Base-by-base conservation (phyloP, 306 rosid species). In the Castanea crenata region DNA sequence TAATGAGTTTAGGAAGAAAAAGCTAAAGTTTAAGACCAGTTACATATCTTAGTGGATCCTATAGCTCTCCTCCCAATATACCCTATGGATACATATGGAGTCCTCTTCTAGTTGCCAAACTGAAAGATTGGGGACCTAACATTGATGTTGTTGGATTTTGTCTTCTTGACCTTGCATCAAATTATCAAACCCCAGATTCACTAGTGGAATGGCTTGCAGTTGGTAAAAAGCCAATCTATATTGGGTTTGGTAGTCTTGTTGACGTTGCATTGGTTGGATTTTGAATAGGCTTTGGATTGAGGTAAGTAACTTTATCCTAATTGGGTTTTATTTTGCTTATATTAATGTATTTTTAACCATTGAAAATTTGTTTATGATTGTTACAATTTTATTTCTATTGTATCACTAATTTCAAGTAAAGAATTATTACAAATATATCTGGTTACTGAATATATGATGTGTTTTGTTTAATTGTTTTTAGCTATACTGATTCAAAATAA, bases 161-260 rank as follows among this genome's bases (percentile, higher is more conserved):
- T 91, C 92, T 94, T 86, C 97, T 94, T 79, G 97, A 94, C 84
- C 97, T 94, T 82, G 98, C 97, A 77, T 92, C 97, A 73, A 88
- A 84, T 70, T 92, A 90, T 83, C 88, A 87, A 81, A 97, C 97
- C 21, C 94, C 93, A 5, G 79, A 83, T 62, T 73, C 89, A 11
- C 92, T 94, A 32, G 89, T 85, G 75, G 84, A 88, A 80, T 94
- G 97, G 97, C 94, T 94, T 79, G 83, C 83, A 82, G 91, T 82
- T 75, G 98, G 97, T 69, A 76, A 83, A 55, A 76, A 23, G 71
- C 98, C 98, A 75, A 88, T 94, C 57, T 94, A 94, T 76, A 79
- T 92, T 81, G 98, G 98, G 86, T 94, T 94, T 80, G 98, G 98
- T 38, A 94, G 98, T 91, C 97, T 94, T 75, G 98, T 94, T n/a